These are phyloP conservation scores for Quercus robur DNA, from an alignment of 306 rosid species.

Conservation along the genomic window DNA sequence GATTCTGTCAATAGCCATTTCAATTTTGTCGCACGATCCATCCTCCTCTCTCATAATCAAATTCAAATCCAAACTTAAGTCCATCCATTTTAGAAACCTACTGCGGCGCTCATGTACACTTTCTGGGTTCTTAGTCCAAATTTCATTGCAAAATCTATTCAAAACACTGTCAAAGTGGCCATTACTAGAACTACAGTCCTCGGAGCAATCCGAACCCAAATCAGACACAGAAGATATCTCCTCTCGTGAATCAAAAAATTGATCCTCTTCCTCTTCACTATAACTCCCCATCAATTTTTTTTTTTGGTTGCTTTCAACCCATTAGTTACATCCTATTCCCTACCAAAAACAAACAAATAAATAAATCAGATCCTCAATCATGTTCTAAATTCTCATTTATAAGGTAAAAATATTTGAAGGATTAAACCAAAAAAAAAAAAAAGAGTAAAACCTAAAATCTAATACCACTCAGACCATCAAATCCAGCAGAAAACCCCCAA, in stretches of 20 bases:
- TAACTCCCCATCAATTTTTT: slow-evolving; percentile 24
- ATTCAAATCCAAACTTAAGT: slow-evolving; percentile 34
- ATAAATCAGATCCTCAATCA: slow-evolving; percentile 6
- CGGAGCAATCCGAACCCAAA: slow-evolving; percentile 45
- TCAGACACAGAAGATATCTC: slow-evolving; percentile 68
- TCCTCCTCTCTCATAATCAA: slow-evolving; percentile 21
- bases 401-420: background rate
- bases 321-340: background rate
- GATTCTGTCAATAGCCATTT: slow-evolving; percentile 38
- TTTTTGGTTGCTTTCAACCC: background rate
- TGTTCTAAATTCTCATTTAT: slow-evolving; percentile 8
- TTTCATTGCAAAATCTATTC: slow-evolving; percentile 24
- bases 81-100: slow-evolving; percentile 67
- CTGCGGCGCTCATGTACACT: slow-evolving; percentile 59
- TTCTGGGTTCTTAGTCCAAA: slow-evolving; percentile 42
- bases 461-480: background rate
- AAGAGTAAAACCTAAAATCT: background rate
- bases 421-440: background rate
- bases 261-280: slow-evolving; percentile 43
- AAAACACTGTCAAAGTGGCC: slow-evolving; percentile 21
- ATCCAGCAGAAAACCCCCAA: slow-evolving; percentile 11
- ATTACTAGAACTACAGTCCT: slow-evolving; percentile 34
- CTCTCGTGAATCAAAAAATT: slow-evolving; percentile 68
- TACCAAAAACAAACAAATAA: background rate
- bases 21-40: slow-evolving; percentile 8